Evolutionary conservation across 495 filamentous ascomycete genomes (phyloP), one percentile per base, ranked within the genome.

Genomic region (Cenococcum geophilum): DNA sequence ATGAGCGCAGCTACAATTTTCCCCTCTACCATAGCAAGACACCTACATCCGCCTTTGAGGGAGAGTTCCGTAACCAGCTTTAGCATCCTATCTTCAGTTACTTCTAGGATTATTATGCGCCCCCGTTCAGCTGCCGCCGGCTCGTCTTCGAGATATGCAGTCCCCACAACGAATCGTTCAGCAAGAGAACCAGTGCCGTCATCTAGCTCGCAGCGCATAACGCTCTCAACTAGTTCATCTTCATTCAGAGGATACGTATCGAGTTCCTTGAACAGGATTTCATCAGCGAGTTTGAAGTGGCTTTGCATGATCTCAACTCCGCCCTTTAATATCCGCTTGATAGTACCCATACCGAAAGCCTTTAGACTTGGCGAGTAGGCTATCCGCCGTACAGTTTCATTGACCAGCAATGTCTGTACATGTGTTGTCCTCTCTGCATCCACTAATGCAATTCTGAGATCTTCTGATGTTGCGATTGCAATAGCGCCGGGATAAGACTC

Each of bases 81-180:
- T 21, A 95, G 79, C 34, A 80, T 81, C 52, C 87, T 79, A 36
- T 89, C 83, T 58, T 80, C 79, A 57, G 89, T 89, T 47, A 97
- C 81, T 47, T 92, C 91, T 61, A 97, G 82, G 0, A 97, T 78
- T 9, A 96, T 68, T 20, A 99, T 88, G 53, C 93, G 82, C 1
- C 93, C 93, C 48, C 83, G 78, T 16, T 82, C 77, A 10, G 79
- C 75, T 14, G 76, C 75, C 0, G 76, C 71, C 10, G 72, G 71
- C 12, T 78, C 78, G 36, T 92, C 85, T 42, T 85, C 80, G 49
- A 92, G 62, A 63, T 83, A 91, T 35, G 87, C 84, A 14, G 95
- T 97, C 9, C 93, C 93, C 1, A 97, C 85, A 22, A 99, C 72
- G 66, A 97, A 97, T 16, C 90, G 77, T 69, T 98, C 93, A 34